Conservation (phyloP, 176 grass and related monocot genomes). For the Zoysia japonica region DNA sequence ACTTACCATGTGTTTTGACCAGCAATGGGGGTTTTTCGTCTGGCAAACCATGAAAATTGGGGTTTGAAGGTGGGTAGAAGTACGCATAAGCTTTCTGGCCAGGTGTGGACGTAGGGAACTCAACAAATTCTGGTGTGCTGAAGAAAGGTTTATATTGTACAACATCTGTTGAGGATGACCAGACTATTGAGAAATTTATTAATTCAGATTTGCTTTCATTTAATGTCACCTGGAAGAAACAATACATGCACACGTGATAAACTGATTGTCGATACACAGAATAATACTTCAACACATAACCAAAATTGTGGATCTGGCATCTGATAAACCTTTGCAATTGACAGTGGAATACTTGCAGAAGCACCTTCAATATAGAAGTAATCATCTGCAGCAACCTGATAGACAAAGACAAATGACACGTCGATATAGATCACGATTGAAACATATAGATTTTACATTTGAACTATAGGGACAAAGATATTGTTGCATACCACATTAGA, state of each 20-base stretch:
- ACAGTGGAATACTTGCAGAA: slow-evolving; percentile 65
- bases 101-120: slow-evolving; percentile 72
- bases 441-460: slow-evolving; percentile 1
- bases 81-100: slow-evolving; percentile 90
- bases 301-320: slow-evolving; percentile 16
- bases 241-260: slow-evolving; percentile 9
- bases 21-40: slow-evolving; percentile 90
- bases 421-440: slow-evolving; percentile 5
- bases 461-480: slow-evolving; percentile 12
- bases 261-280: slow-evolving; percentile 4
- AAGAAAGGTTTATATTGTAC: slow-evolving; percentile 64
- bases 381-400: slow-evolving; percentile 51
- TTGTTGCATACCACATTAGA: slow-evolving; percentile 64
- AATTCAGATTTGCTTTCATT: slow-evolving; percentile 62
- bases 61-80: slow-evolving; percentile 81
- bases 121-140: slow-evolving; percentile 74
- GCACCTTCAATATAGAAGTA: slow-evolving; percentile 90
- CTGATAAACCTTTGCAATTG: slow-evolving; percentile 77
- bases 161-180: slow-evolving; percentile 72
- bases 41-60: slow-evolving; percentile 57
- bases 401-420: slow-evolving; percentile 31
- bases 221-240: slow-evolving; percentile 62
- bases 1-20: slow-evolving; percentile 90
- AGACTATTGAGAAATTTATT: slow-evolving; percentile 67
- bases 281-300: slow-evolving; percentile 7